Base-by-base conservation (phyloP, 129 eudicot genomes). In the Centaurea solstitialis region DNA sequence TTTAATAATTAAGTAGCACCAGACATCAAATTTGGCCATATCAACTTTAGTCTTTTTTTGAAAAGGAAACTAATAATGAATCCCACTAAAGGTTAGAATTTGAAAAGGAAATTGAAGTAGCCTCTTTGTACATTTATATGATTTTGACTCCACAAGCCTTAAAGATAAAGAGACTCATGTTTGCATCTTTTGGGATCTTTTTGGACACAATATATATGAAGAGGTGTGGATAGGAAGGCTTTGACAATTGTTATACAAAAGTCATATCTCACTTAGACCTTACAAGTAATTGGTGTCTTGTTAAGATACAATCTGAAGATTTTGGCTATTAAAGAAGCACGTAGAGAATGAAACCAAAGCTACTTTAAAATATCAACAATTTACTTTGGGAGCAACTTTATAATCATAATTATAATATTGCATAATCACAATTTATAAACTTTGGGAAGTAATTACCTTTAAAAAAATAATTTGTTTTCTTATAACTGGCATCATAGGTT, bases 41-140 rank as follows among this genome's bases (percentile, higher is more conserved):
- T 50, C 39, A 59, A 71, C 33, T 78, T 67, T 61, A 24, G 41
- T 38, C 41, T 18, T 41, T 11, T 11, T 28, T 9, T 35, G 35
- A 70, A 28, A 72, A 45, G 64, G 79, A 74, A 11, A 8, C 45
- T 67, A 57, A 57, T 57, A 77, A 79, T n/a, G 53, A 38, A 24
- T 33, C 72, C 64, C 79, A 62, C 18, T 64, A 72, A 74, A 75
- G 65, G 74, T 80, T 40, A 26, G 53, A 66, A 69, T 35, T 75
- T 64, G 39, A 22, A 68, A 22, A 50, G 84, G 65, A 61, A 57
- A 57, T 57, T 57, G 64, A 79, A 83, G 79, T 73, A 76, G 75
- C 81, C 70, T 67, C 79, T 80, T 74, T 86, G 87, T 86, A 73
- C 71, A 72, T 76, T 79, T 74, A 37, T 79, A 40, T 86, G 85